phyloP scores from a whole-genome alignment of 148 eudicot species.

The Fagopyrum tataricum region DNA sequence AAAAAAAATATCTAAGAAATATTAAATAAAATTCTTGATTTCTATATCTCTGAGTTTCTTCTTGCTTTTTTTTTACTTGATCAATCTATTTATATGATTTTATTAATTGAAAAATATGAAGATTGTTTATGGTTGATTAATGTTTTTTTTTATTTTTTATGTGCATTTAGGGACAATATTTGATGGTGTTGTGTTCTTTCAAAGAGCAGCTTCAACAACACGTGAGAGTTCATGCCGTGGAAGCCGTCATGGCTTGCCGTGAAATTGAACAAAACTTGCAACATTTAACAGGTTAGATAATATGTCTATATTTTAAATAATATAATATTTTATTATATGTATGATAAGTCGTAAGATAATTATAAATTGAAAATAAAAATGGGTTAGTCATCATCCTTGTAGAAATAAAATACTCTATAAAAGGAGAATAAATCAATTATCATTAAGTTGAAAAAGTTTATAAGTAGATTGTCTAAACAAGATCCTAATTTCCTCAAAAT shows the following conservation, averaged over 20 bases:
- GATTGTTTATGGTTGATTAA: neutral
- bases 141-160: neutral
- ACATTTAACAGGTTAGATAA: slow-evolving; percentile 57
- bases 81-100: neutral
- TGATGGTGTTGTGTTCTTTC: slow-evolving; percentile 75
- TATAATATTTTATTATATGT: neutral
- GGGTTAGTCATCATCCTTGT: no score
- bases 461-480: no score
- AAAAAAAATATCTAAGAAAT: no score
- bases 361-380: no score
- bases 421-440: no score
- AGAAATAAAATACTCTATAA: no score
- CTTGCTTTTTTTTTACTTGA: neutral
- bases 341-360: neutral
- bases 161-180: slow-evolving; percentile 53
- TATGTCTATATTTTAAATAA: neutral
- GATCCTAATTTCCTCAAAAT: no score
- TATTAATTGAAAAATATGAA: neutral
- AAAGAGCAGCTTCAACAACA: slow-evolving; percentile 96
- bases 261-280: slow-evolving; percentile 84
- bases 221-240: slow-evolving; percentile 94
- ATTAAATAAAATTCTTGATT: no score
- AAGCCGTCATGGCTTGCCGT: slow-evolving; percentile 97
- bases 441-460: no score
- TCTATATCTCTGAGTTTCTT: neutral